Evolutionary conservation across 148 eudicot species (phyloP).

Genomic region (Fagopyrum tataricum): DNA sequence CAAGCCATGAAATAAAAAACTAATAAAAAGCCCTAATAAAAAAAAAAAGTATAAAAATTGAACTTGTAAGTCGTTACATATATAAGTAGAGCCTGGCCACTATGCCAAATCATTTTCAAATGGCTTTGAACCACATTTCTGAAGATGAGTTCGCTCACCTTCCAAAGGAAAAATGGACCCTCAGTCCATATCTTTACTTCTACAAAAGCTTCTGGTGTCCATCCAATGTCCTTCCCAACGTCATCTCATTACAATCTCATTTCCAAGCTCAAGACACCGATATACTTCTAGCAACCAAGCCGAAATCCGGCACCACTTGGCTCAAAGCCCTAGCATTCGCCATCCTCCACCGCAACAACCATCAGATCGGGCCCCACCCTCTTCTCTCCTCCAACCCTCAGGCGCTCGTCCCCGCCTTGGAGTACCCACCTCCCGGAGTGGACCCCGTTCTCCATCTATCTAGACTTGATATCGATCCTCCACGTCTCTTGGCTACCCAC

Average conservation of each 20-base stretch:
- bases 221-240: not conserved
- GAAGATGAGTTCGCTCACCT: not conserved
- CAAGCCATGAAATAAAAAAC: too few species aligned
- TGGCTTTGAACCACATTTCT: too few species aligned
- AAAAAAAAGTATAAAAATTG: too few species aligned
- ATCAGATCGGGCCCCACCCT: not conserved
- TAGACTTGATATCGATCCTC: not conserved
- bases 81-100: too few species aligned
- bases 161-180: not conserved
- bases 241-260: constrained; percentile 8
- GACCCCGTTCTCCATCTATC: not conserved
- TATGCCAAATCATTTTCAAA: too few species aligned
- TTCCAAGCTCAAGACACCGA: constrained; percentile 13
- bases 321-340: constrained; percentile 7
- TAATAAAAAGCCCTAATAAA: too few species aligned
- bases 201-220: constrained; percentile 26
- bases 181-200: constrained; percentile 9
- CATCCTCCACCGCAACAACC: not conserved
- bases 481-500: constrained; percentile 1
- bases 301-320: constrained; percentile 12
- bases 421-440: not conserved
- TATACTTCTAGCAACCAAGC: constrained; percentile 10
- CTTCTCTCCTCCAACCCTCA: constrained; percentile 6
- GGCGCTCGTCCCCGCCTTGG: not conserved
- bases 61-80: too few species aligned